Base-by-base conservation (phyloP, 1,284 basidiomycete genomes). In the Gymnopus androsaceus region DNA sequence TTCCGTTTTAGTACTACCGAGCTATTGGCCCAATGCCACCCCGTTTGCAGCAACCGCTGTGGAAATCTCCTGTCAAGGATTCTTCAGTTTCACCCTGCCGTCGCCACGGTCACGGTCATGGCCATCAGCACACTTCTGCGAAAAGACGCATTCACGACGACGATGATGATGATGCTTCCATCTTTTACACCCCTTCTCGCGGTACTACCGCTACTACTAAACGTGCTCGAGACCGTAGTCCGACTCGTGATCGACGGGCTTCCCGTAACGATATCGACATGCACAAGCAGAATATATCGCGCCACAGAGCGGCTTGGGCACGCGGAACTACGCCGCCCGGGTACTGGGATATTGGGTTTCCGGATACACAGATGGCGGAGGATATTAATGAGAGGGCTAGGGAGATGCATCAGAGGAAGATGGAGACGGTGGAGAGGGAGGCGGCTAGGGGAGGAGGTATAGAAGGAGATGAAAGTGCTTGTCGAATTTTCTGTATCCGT, bases 291-390 rank as follows among this genome's bases (percentile, higher is more conserved):
- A 74, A 79, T 12, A 86, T 94, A 50, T 94, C 92, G 21, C 81
- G 90, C 27, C 93, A 95, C 72, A 81, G 92, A 27, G 76, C 84
- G 61, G 76, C 83, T 41, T 92, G 89, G 88, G 77, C 79, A 30
- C 79, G 84, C 42, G 77, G 86, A 1, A 79, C 76, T 42, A 94
- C 93, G 0, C 94, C 94, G 15, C 93, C 92, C 1, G 85, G 84
- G 21, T 95, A 90, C 69, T 93, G 91, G 92, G 78, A 88, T 59
- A 94, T 95, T 54, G 90, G 87, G 1, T 95, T 97, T 66, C 94
- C 94, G 0, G 77, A 79, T 59, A 95, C 94, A 2, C 93, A 94
- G 69, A 36, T 51, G 25, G 57, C 33, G 15, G 48, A 40, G 36
- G 45, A 41, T 14, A 51, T 53, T 17, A 56, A 59, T 41, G 38